Conservation (phyloP, 305 asterid genomes). For the Fraxinus nigra region DNA sequence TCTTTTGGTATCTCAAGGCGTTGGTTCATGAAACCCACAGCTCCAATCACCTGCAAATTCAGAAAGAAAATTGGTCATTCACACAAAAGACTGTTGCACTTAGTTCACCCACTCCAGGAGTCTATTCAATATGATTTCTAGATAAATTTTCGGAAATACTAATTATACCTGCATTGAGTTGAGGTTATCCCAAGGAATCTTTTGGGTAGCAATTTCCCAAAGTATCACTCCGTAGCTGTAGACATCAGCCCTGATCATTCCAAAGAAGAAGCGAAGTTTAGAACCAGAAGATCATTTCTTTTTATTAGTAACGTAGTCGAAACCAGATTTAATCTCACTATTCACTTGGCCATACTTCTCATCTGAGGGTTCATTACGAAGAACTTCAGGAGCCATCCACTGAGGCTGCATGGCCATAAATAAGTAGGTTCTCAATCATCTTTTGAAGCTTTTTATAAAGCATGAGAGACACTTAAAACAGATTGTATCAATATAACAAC, state of each 20-base stretch:
- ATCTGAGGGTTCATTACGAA: constrained; percentile 84
- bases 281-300: neutral
- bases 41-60: constrained; percentile 75
- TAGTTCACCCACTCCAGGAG: neutral
- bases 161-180: constrained; percentile 84
- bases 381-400: constrained; percentile 99
- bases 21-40: constrained; percentile 96
- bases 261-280: constrained; percentile 15
- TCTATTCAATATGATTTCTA: neutral
- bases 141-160: neutral
- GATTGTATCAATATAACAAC: constrained; percentile 7
- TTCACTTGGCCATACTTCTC: constrained; percentile 65
- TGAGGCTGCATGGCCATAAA: constrained; percentile 68
- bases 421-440: constrained; percentile 13
- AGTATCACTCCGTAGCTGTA: constrained; percentile 91
- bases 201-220: constrained; percentile 88
- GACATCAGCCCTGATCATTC: constrained; percentile 68
- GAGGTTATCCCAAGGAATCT: constrained; percentile 94
- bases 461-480: constrained; percentile 1
- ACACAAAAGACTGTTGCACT: neutral
- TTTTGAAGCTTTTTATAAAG: constrained; percentile 4
- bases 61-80: neutral
- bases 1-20: constrained; percentile 76
- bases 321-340: neutral
- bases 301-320: neutral